Percentiles rank a stretch among this genome's conserved stretches.
These are phyloP conservation scores for Fusarium anthophilum DNA, from an alignment of 2,329 filamentous ascomycete genomes.

Conservation along the genomic window DNA sequence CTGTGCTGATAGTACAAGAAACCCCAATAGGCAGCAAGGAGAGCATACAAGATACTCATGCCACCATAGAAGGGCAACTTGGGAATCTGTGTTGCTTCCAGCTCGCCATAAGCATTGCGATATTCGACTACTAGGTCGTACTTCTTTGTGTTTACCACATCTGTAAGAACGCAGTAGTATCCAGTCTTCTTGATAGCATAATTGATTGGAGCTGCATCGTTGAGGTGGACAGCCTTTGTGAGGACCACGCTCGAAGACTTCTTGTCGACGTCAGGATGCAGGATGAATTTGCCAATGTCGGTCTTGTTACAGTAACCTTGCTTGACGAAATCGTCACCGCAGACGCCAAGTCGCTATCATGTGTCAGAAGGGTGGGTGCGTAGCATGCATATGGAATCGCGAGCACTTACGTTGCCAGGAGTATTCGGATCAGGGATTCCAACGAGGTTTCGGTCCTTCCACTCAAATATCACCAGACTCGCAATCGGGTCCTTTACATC, in stretches of 20 bases:
- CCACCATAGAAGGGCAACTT: constrained; percentile 98
- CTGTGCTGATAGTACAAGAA: constrained; percentile 96
- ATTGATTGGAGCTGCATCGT: constrained; percentile 76
- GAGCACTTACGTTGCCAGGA: constrained; percentile 60
- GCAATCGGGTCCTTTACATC: constrained; percentile 75
- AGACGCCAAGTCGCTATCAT: constrained; percentile 66
- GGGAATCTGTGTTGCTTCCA: constrained; percentile 93
- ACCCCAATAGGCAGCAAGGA: constrained; percentile 85
- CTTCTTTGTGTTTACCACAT: constrained; percentile 71
- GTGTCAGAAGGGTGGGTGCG: constrained; percentile 18
- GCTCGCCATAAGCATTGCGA: constrained; percentile 94
- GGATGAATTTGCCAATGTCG: constrained; percentile 86
- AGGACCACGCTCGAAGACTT: constrained; percentile 76
- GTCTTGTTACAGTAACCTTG: constrained; percentile 76
- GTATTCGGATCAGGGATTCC: constrained; percentile 70
- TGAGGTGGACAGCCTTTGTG: constrained; percentile 84
- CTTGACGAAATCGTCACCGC: constrained; percentile 75
- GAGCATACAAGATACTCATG: constrained; percentile 90
- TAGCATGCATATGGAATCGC: neutral
- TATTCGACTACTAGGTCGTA: constrained; percentile 90
- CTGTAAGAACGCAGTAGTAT: constrained; percentile 93
- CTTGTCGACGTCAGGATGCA: constrained; percentile 78
- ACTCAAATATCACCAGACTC: constrained; percentile 93
- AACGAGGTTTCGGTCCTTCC: constrained; percentile 83
- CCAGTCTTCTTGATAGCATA: constrained; percentile 91